phyloP scores from a whole-genome alignment of 2,329 filamentous ascomycete genomes.

The Ophiostoma perfectum region DNA sequence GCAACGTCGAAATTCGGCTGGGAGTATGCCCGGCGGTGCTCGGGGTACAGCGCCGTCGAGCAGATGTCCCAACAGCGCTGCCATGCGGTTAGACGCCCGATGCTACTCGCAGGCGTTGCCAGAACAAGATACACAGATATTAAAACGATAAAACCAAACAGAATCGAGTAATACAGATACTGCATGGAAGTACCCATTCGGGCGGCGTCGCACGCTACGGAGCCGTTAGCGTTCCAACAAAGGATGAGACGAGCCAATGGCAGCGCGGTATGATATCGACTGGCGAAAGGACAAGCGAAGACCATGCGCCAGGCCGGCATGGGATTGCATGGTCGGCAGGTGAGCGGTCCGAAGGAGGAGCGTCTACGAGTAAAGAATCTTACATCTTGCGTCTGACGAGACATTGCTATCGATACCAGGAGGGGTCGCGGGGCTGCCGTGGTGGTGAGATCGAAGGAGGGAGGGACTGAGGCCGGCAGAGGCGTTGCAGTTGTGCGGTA shows the following conservation, averaged over 20 bases:
- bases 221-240: slow-evolving; percentile 19
- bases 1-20: no score
- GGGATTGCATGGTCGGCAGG: background rate
- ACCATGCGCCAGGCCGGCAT: background rate
- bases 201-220: slow-evolving; percentile 14
- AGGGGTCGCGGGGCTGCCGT: background rate
- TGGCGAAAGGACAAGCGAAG: slow-evolving; percentile 12
- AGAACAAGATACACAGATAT: no score
- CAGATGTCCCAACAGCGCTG: background rate
- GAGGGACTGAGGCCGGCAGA: background rate
- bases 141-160: background rate
- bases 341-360: slow-evolving; percentile 6
- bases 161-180: slow-evolving; percentile 17
- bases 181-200: slow-evolving; percentile 4
- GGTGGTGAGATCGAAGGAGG: background rate
- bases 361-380: background rate
- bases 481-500: background rate
- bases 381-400: background rate
- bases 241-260: slow-evolving; percentile 17
- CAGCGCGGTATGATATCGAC: slow-evolving; percentile 22
- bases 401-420: background rate
- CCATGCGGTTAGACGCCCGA: background rate
- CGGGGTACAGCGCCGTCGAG: background rate
- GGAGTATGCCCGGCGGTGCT: background rate
- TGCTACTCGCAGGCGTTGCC: background rate